A percentile compares a stretch with the other conserved stretches of the same genome.
Evolutionary conservation across 495 filamentous ascomycete species (phyloP).

Genomic region (Sabuloglossum arenarium): DNA sequence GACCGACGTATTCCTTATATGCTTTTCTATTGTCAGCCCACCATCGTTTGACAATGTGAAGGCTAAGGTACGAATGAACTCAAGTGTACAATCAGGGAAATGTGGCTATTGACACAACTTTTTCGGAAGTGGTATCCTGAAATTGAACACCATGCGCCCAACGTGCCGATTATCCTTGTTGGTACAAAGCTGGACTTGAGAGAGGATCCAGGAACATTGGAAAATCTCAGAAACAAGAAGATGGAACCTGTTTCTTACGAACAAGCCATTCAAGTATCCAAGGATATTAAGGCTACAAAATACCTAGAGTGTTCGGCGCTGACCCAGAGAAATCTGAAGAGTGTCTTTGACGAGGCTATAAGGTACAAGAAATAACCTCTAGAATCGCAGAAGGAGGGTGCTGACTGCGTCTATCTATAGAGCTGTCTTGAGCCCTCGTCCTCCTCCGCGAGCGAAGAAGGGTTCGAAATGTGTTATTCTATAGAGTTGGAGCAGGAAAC

Average conservation of each 20-base stretch:
- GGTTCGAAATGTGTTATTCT: constrained; percentile 56
- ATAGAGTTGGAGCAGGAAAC: constrained; percentile 18
- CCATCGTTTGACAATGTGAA: constrained; percentile 96
- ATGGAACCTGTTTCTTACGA: constrained; percentile 89
- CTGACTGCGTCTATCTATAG: constrained; percentile 22
- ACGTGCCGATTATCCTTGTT: constrained; percentile 89
- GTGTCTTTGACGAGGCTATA: constrained; percentile 95
- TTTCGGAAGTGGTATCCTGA: constrained; percentile 71
- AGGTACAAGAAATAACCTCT: constrained; percentile 34
- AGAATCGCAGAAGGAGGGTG: constrained; percentile 1
- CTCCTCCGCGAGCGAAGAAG: constrained; percentile 38
- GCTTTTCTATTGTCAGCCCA: constrained; percentile 95
- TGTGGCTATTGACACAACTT: not conserved
- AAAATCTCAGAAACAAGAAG: constrained; percentile 58
- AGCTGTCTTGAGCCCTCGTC: constrained; percentile 64
- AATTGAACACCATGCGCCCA: constrained; percentile 89
- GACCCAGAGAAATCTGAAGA: constrained; percentile 89
- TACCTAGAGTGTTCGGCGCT: constrained; percentile 97
- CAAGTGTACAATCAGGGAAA: not conserved
- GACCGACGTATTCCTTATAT: constrained; percentile 95
- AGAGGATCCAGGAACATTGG: constrained; percentile 65
- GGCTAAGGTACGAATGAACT: constrained; percentile 47
- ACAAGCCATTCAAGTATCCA: constrained; percentile 61
- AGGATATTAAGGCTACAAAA: constrained; percentile 83
- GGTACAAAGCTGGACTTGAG: constrained; percentile 93